Percentiles rank a stretch among this genome's conserved stretches.
Evolutionary conservation across 148 eudicot species (phyloP).

Genomic region (Heliamphora exappendiculata): DNA sequence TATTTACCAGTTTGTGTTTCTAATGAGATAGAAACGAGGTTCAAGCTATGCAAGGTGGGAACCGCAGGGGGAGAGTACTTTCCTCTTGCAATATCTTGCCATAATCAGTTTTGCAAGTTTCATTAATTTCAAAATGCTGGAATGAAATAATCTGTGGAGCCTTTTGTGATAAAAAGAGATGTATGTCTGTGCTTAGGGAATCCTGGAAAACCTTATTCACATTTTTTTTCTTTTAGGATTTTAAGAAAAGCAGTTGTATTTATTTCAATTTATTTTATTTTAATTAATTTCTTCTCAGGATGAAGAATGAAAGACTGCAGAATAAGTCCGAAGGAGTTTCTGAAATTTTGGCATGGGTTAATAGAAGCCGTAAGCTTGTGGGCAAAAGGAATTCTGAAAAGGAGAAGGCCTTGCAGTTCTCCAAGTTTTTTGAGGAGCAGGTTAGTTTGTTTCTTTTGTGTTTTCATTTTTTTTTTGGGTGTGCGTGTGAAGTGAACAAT

Average conservation of each 20-base stretch:
- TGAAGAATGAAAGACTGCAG: constrained; percentile 74
- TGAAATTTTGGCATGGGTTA: constrained; percentile 83
- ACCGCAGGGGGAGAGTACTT: too few relatives aligned
- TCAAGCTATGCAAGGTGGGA: too few relatives aligned
- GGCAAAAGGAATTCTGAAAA: constrained; percentile 59
- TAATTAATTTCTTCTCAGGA: too few relatives aligned
- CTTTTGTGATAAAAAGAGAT: neutral
- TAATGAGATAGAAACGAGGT: too few relatives aligned
- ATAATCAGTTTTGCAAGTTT: neutral
- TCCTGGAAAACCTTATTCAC: neutral
- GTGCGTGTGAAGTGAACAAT: constrained; percentile 7
- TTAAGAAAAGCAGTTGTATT: too few relatives aligned
- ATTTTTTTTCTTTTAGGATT: neutral
- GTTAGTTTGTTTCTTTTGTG: constrained; percentile 23
- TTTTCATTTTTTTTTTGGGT: neutral
- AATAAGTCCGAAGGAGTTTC: constrained; percentile 60
- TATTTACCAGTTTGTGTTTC: too few relatives aligned
- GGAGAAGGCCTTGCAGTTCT: constrained; percentile 73
- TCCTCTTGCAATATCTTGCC: neutral
- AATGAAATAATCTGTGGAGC: neutral
- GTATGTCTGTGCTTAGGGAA: neutral
- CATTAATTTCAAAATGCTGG: neutral
- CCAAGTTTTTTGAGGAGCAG: constrained; percentile 88
- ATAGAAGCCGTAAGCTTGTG: constrained; percentile 71
- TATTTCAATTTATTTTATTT: too few relatives aligned